A percentile compares a stretch with the other conserved stretches of the same genome.
Evolutionary conservation across 2,329 filamentous ascomycete genomes (phyloP).

Genomic region (Pseudogymnoascus destructans): DNA sequence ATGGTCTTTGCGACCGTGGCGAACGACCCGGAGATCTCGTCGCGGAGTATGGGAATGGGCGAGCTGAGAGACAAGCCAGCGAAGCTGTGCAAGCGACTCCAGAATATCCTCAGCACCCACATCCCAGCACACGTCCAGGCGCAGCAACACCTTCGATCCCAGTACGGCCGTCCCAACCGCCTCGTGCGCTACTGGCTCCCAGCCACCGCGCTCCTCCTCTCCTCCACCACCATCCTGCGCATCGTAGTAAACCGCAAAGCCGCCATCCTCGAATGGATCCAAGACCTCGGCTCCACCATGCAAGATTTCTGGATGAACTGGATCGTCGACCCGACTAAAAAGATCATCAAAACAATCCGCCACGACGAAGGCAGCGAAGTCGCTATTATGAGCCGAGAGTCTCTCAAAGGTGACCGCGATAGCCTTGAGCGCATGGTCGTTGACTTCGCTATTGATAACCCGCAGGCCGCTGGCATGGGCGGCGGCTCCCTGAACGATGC

Average conservation of each 20-base stretch:
- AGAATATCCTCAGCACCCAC: slow-evolving; percentile 53
- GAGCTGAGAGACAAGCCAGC: slow-evolving; percentile 35
- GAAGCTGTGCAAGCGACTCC: slow-evolving; percentile 52
- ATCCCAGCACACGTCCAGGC: slow-evolving; percentile 53
- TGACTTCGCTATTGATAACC: slow-evolving; percentile 81
- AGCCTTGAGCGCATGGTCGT: slow-evolving; percentile 97
- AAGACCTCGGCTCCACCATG: slow-evolving; percentile 62
- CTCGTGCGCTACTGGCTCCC: slow-evolving; percentile 85
- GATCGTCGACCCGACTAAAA: slow-evolving; percentile 75
- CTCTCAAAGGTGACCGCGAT: slow-evolving; percentile 75
- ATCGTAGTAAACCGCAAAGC: slow-evolving; percentile 62
- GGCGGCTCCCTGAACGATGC: slow-evolving; percentile 43
- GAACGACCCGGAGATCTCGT: slow-evolving; percentile 44
- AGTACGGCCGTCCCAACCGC: slow-evolving; percentile 63
- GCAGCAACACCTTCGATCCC: slow-evolving; percentile 40
- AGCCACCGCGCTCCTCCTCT: slow-evolving; percentile 55
- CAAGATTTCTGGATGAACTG: slow-evolving; percentile 94
- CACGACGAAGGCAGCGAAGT: slow-evolving; percentile 90
- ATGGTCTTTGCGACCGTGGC: slow-evolving; percentile 50
- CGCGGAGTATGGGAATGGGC: slow-evolving; percentile 16
- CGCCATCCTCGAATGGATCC: slow-evolving; percentile 68
- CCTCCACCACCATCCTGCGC: slow-evolving; percentile 74
- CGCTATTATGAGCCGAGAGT: slow-evolving; percentile 90
- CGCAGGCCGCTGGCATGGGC: slow-evolving; percentile 41
- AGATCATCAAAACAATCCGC: slow-evolving; percentile 79